These are phyloP conservation scores for Chenopodium formosanum DNA, from an alignment of 148 eudicot species.

Conservation along the genomic window DNA sequence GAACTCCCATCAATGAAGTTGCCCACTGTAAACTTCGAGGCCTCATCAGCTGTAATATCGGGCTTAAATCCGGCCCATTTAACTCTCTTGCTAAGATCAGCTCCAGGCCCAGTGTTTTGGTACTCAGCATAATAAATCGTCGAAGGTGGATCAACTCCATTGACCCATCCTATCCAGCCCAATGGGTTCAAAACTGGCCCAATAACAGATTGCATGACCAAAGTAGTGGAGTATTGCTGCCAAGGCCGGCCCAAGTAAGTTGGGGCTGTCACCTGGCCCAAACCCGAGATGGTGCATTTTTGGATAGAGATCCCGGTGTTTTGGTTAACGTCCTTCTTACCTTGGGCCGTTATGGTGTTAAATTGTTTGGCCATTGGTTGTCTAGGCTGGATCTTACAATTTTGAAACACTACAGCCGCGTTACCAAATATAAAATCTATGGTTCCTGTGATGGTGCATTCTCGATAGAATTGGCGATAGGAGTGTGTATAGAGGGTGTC, in stretches of 20 bases:
- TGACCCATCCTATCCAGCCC: conserved; percentile 64
- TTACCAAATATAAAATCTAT: conserved; percentile 63
- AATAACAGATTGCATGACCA: conserved; percentile 54
- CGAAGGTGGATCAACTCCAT: conserved; percentile 43
- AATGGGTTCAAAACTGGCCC: conserved; percentile 37
- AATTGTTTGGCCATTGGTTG: conserved; percentile 61
- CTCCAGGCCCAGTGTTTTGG: conserved; percentile 48
- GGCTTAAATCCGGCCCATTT: too few species aligned
- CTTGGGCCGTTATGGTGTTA: conserved; percentile 73
- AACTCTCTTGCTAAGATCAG: conserved; percentile 42
- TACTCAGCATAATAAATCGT: conserved; percentile 64
- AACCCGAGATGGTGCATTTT: conserved; percentile 39
- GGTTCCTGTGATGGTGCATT: too few species aligned
- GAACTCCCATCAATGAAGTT: conserved; percentile 40
- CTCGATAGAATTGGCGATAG: too few species aligned
- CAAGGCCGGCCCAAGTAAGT: conserved; percentile 72
- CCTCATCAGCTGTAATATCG: too few species aligned
- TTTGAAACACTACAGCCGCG: conserved; percentile 65
- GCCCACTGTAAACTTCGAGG: conserved; percentile 42
- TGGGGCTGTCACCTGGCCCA: conserved; percentile 38
- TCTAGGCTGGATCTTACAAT: conserved; percentile 58
- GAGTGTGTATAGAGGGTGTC: too few species aligned
- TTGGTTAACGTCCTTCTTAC: conserved; percentile 59
- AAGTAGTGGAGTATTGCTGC: conserved; percentile 55
- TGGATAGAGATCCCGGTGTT: conserved; percentile 68